Evolutionary conservation across 192 early-diverging fungal genomes (phyloP), one percentile per base, ranked within the genome.

Genomic region (Gaertneriomyces sp.): DNA sequence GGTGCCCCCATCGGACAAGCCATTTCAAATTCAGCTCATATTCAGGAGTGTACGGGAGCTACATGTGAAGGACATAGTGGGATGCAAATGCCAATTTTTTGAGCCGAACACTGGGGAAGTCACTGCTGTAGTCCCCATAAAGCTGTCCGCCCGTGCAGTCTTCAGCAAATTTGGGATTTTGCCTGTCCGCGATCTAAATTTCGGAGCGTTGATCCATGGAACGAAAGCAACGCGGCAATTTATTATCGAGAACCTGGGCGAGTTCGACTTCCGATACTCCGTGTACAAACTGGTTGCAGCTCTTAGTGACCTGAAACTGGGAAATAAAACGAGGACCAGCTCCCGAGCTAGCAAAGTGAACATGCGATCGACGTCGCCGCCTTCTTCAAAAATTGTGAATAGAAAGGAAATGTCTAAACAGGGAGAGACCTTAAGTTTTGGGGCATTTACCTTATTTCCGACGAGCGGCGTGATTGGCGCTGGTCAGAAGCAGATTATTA

Each of bases 251-350:
- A 87, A 87, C 60, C 57, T 65, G 42, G 85, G 85, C 38, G 85
- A 87, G 53, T 87, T 86, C 71, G 85, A 87, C 49, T 87, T 87
- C 66, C 67, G 74, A 45, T 87, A 74, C 66, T 78, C 77, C 10
- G 78, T 87, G 33, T 81, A 75, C 73, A 86, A 82, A 58, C 51
- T 80, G 9, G 58, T 83, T 25, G 71, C 70, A 42, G 72, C 74
- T 6, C 42, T 64, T 3, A 56, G 49, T 9, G 79, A 86, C 4
- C 58, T 42, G 11, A 73, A 78, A 25, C 10, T 41, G 17, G 74
- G 63, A 7, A 69, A 70, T 25, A 84, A 84, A 57, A 51, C 68
- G 5, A 33, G 72, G 4, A 72, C 74, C 4, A 75, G 70, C 7
- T 72, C 79, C 4, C 76, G 76, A 51, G 69, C 69, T 10, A 70